Evolutionary conservation across 352 stramenopile species (phyloP).

Genomic region (Pythium aquatile): DNA sequence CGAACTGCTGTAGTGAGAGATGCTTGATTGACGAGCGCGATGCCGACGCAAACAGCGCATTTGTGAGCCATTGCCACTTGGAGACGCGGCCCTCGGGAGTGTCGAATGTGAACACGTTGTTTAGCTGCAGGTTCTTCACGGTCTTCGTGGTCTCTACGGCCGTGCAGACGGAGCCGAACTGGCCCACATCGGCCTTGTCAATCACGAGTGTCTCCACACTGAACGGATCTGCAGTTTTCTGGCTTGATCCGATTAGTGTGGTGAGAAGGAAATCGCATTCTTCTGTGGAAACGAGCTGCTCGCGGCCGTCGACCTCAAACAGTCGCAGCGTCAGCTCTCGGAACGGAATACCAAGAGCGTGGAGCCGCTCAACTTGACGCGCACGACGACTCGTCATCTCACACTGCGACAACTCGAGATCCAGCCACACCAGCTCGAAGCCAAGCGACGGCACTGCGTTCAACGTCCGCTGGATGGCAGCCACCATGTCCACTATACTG

Average conservation of each 20-base stretch:
- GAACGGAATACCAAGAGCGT: slow-evolving; percentile 12
- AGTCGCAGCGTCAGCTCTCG: slow-evolving; percentile 11
- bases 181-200: slow-evolving; percentile 6
- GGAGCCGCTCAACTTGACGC: slow-evolving; percentile 9
- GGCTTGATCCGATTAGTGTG: background rate
- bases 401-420: slow-evolving; percentile 14
- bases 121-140: slow-evolving; percentile 20
- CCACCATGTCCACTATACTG: slow-evolving; percentile 11
- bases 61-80: slow-evolving; percentile 21
- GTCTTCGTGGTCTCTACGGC: slow-evolving; percentile 2
- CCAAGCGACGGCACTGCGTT: background rate
- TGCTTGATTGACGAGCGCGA: slow-evolving; percentile 22
- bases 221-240: background rate
- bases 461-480: background rate
- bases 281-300: background rate
- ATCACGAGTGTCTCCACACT: slow-evolving; percentile 9
- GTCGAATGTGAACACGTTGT: slow-evolving; percentile 18
- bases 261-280: background rate
- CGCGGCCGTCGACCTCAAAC: background rate
- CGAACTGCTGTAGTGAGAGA: slow-evolving; percentile 10
- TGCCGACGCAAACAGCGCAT: background rate
- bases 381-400: slow-evolving; percentile 15
- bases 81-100: background rate
- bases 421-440: background rate
- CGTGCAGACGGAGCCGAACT: slow-evolving; percentile 14